Evolutionary conservation across 768 basidiomycete species (phyloP), one percentile per base, ranked within the genome.

Genomic region (Russula sp.): DNA sequence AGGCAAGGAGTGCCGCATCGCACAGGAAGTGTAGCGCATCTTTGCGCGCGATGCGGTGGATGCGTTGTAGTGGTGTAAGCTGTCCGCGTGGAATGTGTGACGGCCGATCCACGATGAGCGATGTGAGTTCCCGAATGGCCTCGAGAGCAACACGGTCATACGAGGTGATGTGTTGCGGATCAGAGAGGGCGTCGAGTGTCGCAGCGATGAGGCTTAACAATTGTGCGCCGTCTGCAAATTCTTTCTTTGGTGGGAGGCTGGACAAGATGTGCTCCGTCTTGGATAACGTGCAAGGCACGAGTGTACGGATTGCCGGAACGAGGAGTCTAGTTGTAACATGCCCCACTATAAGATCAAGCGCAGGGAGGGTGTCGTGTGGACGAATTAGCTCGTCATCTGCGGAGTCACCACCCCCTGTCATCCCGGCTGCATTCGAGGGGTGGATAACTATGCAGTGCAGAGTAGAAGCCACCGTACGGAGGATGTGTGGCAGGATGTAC

Each of bases 1-100:
- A 52, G 39, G 58, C 32, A 25, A 60, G 52, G 3, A 43, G 46
- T 11, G 47, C n/a, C 5, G 53, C 49, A 2, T 63, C 51, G 13
- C 62, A 65, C 18, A 65, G 54, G 11, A 59, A 55, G 38, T 59
- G 43, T 14, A 65, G 43, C 36, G 58, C 63, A 18, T 65, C 63
- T 35, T 64, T 65, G 36, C 62, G 58, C 22, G 49, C 65, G 42
- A 64, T 43, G 18, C 62, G 62, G 25, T 51, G 53, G 2, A 65
- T 29, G 18, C 56, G 61, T 14, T 52, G 61, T 1, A 38, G 18
- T 22, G 61, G 38, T 3, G 50, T 54, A 29, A 35, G 38, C 29
- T 41, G 36, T 6, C 39, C 32, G 3, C 36, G 20, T 2, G 11
- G 18, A 16, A 34, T 3, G 5, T 4, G 16, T 18, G 43, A 13